Evolutionary conservation across 148 eudicot genomes (phyloP).

Genomic region (Silene conica): DNA sequence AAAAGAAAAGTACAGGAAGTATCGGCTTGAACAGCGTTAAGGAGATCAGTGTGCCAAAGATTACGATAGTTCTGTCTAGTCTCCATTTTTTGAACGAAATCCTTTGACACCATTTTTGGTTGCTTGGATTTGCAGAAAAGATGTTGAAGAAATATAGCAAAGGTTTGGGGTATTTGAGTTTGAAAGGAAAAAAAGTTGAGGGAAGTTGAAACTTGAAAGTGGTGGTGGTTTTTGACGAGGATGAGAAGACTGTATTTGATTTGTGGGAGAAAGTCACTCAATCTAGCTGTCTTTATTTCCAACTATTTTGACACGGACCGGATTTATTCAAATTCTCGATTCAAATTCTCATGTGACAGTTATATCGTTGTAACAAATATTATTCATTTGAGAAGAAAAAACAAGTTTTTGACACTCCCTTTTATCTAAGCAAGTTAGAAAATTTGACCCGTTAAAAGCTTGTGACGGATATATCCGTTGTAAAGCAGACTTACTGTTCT

Average conservation of each 20-base stretch:
- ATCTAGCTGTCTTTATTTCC: neutral
- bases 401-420: no score
- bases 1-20: conserved; percentile 53
- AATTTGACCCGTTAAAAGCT: no score
- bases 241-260: neutral
- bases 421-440: no score
- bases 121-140: conserved; percentile 13
- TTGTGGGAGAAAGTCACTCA: neutral
- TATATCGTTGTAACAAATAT: no score
- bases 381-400: no score
- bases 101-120: conserved; percentile 50
- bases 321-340: no score
- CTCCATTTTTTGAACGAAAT: conserved; percentile 58
- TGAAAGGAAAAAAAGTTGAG: neutral
- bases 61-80: conserved; percentile 68
- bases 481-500: no score
- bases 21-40: conserved; percentile 51
- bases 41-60: conserved; percentile 89
- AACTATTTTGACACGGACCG: no score
- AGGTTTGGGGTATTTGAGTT: neutral
- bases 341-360: no score
- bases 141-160: neutral
- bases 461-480: no score
- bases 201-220: neutral
- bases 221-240: neutral